Evolutionary conservation across 306 rosid species (phyloP), one percentile per base, ranked within the genome.

Genomic region (Sicyos baderoa): DNA sequence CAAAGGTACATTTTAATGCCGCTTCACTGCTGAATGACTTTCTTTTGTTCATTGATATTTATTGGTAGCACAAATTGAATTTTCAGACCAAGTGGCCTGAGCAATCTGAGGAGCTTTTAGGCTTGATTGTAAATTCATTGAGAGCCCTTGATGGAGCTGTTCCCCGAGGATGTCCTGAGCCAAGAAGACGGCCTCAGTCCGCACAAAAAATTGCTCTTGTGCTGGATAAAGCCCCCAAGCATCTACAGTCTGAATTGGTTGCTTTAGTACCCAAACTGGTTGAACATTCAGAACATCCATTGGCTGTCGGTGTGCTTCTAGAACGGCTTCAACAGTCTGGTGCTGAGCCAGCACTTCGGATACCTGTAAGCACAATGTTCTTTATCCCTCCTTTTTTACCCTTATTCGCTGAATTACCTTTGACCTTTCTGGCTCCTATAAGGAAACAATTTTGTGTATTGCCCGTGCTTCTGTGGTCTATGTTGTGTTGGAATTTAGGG

Each of bases 51-150:
- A 71, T 69, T 71, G 51, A 54, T 73, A 51, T 69, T 74, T 73
- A 82, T 57, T 66, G 47, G 76, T 56, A 27, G 58, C 70, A 69
- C 48, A 18, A 51, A 63, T 81, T 81, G 77, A n/a, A 71, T 59
- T 69, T 76, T 72, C 84, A 90, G 99, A 85, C 95, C 57, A 94
- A 90, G 83, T 94, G 99, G 96, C 99, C 96, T 40, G 97, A 90
- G 79, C 99, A 90, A 77, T 94, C 99, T 54, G 99, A 94, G 88
- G 99, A 94, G 89, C 96, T 94, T 68, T 76, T 94, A 72, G 97
- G 99, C 49, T 83, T 94, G 86, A 94, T 94, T 80, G 95, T 94
- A 69, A 94, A 94, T 72, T 94, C 99, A 10, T 79, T 94, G 76
- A 90, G 96, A 81, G 91, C 97, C 74, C 82, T 94, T 75, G 97